phyloP scores from a whole-genome alignment of 1,284 basidiomycete species.

The Heterobasidion annosum region DNA sequence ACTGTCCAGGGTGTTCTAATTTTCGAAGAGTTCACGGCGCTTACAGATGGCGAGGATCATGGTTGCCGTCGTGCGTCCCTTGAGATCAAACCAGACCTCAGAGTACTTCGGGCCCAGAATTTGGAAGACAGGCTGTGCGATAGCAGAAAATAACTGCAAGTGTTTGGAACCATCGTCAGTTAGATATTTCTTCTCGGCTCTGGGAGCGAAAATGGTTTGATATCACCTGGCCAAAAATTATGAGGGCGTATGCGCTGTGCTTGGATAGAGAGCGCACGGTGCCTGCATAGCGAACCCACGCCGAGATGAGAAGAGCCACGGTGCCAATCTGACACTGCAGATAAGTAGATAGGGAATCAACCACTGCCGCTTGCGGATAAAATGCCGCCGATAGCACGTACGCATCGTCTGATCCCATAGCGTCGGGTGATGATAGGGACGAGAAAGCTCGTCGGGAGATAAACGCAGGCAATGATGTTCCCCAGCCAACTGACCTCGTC shows the following conservation, averaged over 20 bases:
- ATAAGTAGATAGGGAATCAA: neutral
- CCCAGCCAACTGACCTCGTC: constrained; percentile 71
- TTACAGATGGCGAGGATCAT: constrained; percentile 69
- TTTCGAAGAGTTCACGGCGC: constrained; percentile 6
- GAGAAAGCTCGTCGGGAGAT: constrained; percentile 49
- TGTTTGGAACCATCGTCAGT: neutral
- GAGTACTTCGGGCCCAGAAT: constrained; percentile 64
- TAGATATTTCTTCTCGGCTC: neutral
- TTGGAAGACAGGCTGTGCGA: constrained; percentile 62
- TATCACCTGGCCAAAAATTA: constrained; percentile 62
- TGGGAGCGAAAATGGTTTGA: neutral
- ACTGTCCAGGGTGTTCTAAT: neutral
- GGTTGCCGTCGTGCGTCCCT: constrained; percentile 68
- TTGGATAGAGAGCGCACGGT: constrained; percentile 41
- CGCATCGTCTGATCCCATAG: constrained; percentile 51
- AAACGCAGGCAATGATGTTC: constrained; percentile 53
- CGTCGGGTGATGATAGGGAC: constrained; percentile 47
- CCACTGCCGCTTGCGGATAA: neutral
- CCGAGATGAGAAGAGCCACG: constrained; percentile 43
- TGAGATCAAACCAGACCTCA: constrained; percentile 70
- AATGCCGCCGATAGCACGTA: constrained; percentile 21
- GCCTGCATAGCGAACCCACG: constrained; percentile 72
- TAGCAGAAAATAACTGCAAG: constrained; percentile 38
- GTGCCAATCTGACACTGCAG: constrained; percentile 46
- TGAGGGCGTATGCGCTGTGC: constrained; percentile 43